Conservation (phyloP, 1,284 basidiomycete genomes). For the Leucoagaricus sp. region DNA sequence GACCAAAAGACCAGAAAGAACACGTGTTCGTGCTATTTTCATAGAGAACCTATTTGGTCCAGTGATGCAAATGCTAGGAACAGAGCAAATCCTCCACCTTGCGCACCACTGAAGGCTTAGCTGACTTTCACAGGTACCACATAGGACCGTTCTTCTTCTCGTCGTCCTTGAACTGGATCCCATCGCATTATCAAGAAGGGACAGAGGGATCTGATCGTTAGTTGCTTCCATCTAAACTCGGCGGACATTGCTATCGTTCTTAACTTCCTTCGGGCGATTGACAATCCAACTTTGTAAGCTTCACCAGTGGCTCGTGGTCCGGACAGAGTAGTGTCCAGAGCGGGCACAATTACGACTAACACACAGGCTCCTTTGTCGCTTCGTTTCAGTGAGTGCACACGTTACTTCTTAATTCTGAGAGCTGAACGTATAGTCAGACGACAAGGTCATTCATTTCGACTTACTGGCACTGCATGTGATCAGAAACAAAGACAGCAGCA, state of each 20-base stretch:
- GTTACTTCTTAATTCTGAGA: conserved; percentile 1
- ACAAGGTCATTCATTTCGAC: conserved; percentile 45
- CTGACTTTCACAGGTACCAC: conserved; percentile 31
- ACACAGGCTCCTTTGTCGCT: conserved; percentile 41
- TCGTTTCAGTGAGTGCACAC: conserved; percentile 29
- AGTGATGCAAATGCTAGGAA: conserved; percentile 55
- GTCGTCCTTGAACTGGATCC: conserved; percentile 57
- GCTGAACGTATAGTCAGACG: conserved; percentile 16
- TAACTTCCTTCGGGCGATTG: conserved; percentile 44
- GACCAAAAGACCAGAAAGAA: conserved; percentile 32
- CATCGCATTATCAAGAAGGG: conserved; percentile 49
- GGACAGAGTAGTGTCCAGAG: conserved; percentile 2
- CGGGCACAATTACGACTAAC: conserved; percentile 37
- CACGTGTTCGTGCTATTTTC: conserved; percentile 49
- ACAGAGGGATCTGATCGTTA: conserved; percentile 45
- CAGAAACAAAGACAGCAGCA: conserved; percentile 32
- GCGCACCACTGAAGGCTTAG: neutral
- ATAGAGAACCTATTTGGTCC: conserved; percentile 48
- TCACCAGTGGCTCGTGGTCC: neutral
- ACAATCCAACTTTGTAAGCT: neutral
- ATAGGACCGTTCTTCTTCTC: conserved; percentile 63
- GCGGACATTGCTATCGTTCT: conserved; percentile 57
- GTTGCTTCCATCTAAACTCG: conserved; percentile 31
- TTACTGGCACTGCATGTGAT: conserved; percentile 53
- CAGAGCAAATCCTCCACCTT: conserved; percentile 31